These are phyloP conservation scores for Nemania sp. DNA, from an alignment of 2,329 filamentous ascomycete genomes.

Conservation along the genomic window DNA sequence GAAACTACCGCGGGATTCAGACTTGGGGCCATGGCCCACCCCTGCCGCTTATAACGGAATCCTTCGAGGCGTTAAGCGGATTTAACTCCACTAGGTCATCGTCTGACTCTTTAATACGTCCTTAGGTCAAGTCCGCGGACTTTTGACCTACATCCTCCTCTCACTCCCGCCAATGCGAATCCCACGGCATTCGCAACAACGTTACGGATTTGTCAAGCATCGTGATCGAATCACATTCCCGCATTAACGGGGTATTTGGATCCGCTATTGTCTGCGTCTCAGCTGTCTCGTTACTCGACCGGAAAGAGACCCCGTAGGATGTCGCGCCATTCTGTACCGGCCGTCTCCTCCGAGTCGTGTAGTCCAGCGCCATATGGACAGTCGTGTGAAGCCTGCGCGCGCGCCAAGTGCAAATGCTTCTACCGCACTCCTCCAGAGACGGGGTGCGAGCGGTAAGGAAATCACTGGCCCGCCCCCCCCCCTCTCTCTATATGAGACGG, in stretches of 20 bases:
- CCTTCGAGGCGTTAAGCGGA: not conserved
- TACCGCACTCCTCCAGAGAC: not conserved
- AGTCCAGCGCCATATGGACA: not conserved
- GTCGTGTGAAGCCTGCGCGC: not conserved
- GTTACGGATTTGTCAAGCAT: not conserved
- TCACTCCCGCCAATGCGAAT: not conserved
- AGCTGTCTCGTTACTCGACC: not conserved
- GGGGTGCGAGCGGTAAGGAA: not conserved
- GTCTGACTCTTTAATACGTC: too few relatives aligned
- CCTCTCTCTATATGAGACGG: not conserved
- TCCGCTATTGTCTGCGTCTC: not conserved
- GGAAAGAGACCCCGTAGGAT: not conserved
- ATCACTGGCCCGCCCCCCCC: not conserved
- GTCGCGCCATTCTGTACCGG: not conserved
- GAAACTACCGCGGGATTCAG: not conserved
- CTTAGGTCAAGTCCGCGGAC: not conserved
- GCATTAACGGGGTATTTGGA: not conserved
- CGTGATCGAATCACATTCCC: not conserved
- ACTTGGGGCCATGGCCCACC: not conserved
- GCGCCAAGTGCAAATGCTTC: slow-evolving; percentile 1
- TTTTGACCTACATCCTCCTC: not conserved
- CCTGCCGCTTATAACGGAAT: not conserved
- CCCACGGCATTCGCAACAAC: not conserved
- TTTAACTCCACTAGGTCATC: not conserved
- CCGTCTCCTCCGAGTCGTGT: not conserved